Conservation (phyloP, 179 eudicot species). For the Amaranthus tricolor region DNA sequence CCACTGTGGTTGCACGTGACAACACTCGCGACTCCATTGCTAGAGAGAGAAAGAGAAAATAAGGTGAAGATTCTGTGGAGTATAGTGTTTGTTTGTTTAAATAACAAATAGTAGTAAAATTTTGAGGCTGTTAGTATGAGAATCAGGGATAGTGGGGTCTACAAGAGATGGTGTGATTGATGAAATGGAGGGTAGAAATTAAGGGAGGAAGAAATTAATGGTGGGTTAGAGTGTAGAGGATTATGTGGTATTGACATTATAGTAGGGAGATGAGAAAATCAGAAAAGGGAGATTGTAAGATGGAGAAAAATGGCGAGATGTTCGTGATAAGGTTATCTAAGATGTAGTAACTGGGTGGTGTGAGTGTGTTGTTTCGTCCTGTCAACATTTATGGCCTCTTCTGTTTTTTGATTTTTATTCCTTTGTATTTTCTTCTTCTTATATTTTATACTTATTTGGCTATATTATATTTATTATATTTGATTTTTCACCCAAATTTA, state of each 20-base stretch:
- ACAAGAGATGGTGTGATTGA: background rate
- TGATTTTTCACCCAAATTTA: background rate
- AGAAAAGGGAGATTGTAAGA: constrained; percentile 7
- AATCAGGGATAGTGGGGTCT: background rate
- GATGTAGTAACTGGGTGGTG: constrained; percentile 39
- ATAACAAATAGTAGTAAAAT: background rate
- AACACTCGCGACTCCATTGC: constrained; percentile 86
- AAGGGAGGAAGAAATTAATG: background rate
- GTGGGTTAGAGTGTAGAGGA: constrained; percentile 18
- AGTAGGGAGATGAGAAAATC: background rate
- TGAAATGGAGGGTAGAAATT: constrained; percentile 16
- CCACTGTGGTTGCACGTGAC: constrained; percentile 56
- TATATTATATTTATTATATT: background rate
- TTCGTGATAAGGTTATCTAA: constrained; percentile 48
- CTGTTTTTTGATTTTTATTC: background rate
- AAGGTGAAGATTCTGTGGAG: background rate
- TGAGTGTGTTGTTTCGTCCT: constrained; percentile 28
- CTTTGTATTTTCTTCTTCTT: constrained; percentile 21
- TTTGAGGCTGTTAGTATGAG: constrained; percentile 1
- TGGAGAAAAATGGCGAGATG: constrained; percentile 25
- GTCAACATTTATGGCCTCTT: constrained; percentile 26
- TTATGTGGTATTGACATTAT: constrained; percentile 11
- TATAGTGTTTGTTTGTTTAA: background rate
- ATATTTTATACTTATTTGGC: background rate
- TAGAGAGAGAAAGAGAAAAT: background rate